Percentiles rank a stretch among this genome's conserved stretches.
These are phyloP conservation scores for Alternaria incomplexa DNA, from an alignment of 2,329 filamentous ascomycete genomes.

Conservation along the genomic window DNA sequence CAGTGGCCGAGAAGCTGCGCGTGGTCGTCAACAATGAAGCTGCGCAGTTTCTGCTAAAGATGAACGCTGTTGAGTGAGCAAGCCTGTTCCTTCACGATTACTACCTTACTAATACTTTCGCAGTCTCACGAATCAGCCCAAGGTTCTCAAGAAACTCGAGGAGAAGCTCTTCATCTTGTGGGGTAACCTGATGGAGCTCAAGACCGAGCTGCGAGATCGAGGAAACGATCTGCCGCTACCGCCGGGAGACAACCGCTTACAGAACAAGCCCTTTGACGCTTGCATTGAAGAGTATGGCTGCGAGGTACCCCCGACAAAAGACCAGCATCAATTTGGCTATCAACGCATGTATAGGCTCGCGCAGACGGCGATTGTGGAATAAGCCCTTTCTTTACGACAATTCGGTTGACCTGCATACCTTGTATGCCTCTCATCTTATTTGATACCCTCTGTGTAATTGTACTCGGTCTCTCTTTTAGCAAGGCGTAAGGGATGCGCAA, in stretches of 20 bases:
- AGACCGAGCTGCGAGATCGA: conserved; percentile 67
- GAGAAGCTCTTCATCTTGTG: conserved; percentile 80
- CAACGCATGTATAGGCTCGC: conserved; percentile 33
- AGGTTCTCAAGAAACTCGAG: conserved; percentile 61
- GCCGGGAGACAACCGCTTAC: conserved; percentile 30
- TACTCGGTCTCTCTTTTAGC: not conserved
- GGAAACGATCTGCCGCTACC: conserved; percentile 32
- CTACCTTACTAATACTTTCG: conserved; percentile 9
- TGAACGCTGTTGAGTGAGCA: conserved; percentile 62
- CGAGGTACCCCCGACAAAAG: conserved; percentile 17
- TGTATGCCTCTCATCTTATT: not conserved
- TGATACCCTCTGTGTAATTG: not conserved
- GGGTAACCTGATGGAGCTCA: conserved; percentile 69
- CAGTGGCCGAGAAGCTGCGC: conserved; percentile 59
- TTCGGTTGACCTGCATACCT: not conserved
- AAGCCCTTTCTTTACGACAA: not conserved
- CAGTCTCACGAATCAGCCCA: conserved; percentile 63
- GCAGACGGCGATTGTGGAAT: conserved; percentile 25
- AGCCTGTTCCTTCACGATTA: not conserved
- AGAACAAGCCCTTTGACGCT: conserved; percentile 53
- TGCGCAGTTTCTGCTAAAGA: conserved; percentile 62
- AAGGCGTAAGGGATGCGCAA: not conserved
- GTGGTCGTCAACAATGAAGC: conserved; percentile 66
- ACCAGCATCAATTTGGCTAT: conserved; percentile 22
- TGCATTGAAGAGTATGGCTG: conserved; percentile 34